Conservation (phyloP, 2,329 filamentous ascomycete genomes). For the Pseudogymnoascus sp. region DNA sequence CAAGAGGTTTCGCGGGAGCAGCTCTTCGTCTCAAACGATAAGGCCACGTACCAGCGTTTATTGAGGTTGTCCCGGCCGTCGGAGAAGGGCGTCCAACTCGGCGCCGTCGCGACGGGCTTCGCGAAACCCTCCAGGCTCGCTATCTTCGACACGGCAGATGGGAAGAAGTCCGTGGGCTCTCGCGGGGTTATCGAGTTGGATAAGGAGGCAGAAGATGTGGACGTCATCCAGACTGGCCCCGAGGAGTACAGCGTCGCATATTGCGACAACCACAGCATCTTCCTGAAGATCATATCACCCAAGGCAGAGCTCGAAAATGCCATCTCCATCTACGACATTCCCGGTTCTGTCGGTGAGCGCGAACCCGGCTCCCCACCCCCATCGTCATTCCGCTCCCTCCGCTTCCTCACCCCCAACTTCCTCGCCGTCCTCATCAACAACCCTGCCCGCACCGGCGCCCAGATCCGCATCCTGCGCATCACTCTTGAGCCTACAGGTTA, state of each 20-base stretch:
- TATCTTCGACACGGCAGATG: constrained; percentile 61
- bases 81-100: constrained; percentile 53
- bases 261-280: constrained; percentile 68
- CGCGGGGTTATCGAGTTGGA: constrained; percentile 43
- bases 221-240: constrained; percentile 55
- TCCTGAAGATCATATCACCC: constrained; percentile 35
- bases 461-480: constrained; percentile 49
- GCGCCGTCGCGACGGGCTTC: constrained; percentile 70
- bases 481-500: constrained; percentile 22
- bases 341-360: constrained; percentile 27
- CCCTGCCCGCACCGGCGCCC: constrained; percentile 48
- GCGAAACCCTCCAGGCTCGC: constrained; percentile 70
- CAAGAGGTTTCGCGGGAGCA: constrained; percentile 43
- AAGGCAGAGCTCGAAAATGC: constrained; percentile 39
- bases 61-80: constrained; percentile 45
- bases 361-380: constrained; percentile 35
- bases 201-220: constrained; percentile 59
- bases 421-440: constrained; percentile 50
- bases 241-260: constrained; percentile 66
- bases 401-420: constrained; percentile 51
- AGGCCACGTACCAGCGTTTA: constrained; percentile 51
- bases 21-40: constrained; percentile 42
- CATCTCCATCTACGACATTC: constrained; percentile 47
- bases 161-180: constrained; percentile 40
- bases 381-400: constrained; percentile 48